phyloP scores from a whole-genome alignment of 164 flowering plant species.

The Liquidambar formosana region DNA sequence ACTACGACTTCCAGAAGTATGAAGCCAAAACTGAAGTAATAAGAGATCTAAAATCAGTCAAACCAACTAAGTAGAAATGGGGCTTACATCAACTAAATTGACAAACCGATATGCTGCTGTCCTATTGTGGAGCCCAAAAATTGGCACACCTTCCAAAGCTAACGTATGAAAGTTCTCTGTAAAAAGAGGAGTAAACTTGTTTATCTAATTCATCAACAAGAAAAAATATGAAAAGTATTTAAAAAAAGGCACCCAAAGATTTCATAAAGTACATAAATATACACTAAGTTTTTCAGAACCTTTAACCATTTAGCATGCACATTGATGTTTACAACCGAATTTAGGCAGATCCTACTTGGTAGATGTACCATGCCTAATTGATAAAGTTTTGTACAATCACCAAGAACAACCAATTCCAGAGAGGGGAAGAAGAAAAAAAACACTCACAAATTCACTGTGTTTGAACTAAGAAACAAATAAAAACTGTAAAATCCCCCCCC shows the following conservation, averaged over 20 bases:
- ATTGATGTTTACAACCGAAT: not conserved
- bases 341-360: not conserved
- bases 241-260: not conserved
- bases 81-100: constrained; percentile 87
- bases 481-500: not conserved
- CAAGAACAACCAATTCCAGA: not conserved
- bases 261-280: not conserved
- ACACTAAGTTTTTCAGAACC: not conserved
- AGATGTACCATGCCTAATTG: not conserved
- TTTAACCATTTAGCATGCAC: not conserved
- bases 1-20: not conserved
- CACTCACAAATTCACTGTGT: not conserved
- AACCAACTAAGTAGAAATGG: constrained; percentile 10
- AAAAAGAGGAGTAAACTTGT: constrained; percentile 7
- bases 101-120: constrained; percentile 97
- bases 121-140: constrained; percentile 77
- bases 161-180: constrained; percentile 88
- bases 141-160: constrained; percentile 89
- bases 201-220: not conserved
- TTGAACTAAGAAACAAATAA: not conserved
- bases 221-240: not conserved
- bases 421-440: not conserved
- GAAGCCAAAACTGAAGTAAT: not conserved
- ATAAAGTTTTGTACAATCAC: not conserved
- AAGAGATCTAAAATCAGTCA: not conserved